These are phyloP conservation scores for Aspergillus pseudoterreus DNA, from an alignment of 2,329 filamentous ascomycete genomes.

Conservation along the genomic window DNA sequence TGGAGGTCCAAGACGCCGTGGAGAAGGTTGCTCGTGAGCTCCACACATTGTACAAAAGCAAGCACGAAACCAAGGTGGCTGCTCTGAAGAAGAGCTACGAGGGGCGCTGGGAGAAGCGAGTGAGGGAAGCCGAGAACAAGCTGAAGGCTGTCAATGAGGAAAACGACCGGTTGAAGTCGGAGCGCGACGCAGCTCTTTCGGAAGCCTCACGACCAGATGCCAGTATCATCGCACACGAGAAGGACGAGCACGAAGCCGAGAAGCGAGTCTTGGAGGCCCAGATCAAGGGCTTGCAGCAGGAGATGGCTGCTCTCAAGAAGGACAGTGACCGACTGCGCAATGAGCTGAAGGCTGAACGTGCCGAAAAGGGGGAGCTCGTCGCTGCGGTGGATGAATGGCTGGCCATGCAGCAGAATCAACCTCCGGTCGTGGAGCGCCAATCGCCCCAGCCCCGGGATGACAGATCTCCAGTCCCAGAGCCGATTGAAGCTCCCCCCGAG, in stretches of 20 bases:
- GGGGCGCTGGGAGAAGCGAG: constrained; percentile 81
- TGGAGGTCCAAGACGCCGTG: constrained; percentile 77
- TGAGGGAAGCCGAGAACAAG: constrained; percentile 70
- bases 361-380: constrained; percentile 48
- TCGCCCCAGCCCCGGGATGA: constrained; percentile 2
- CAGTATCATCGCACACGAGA: constrained; percentile 40
- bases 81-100: constrained; percentile 82
- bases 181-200: constrained; percentile 63
- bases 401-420: constrained; percentile 34
- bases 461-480: constrained; percentile 9
- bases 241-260: constrained; percentile 63
- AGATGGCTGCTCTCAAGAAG: constrained; percentile 64
- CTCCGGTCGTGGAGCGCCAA: constrained; percentile 3
- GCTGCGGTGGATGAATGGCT: constrained; percentile 46
- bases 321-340: constrained; percentile 64
- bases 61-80: constrained; percentile 93
- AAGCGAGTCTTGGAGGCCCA: constrained; percentile 69
- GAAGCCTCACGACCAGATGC: constrained; percentile 49
- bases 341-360: constrained; percentile 53
- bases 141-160: constrained; percentile 68
- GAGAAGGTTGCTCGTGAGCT: constrained; percentile 93
- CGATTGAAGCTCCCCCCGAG: constrained; percentile 14
- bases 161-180: constrained; percentile 68
- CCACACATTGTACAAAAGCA: constrained; percentile 90
- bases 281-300: constrained; percentile 69